A percentile compares a stretch with the other conserved stretches of the same genome.
Conservation (phyloP, 768 basidiomycete genomes). For the Lactifluus hygrophoroides region DNA sequence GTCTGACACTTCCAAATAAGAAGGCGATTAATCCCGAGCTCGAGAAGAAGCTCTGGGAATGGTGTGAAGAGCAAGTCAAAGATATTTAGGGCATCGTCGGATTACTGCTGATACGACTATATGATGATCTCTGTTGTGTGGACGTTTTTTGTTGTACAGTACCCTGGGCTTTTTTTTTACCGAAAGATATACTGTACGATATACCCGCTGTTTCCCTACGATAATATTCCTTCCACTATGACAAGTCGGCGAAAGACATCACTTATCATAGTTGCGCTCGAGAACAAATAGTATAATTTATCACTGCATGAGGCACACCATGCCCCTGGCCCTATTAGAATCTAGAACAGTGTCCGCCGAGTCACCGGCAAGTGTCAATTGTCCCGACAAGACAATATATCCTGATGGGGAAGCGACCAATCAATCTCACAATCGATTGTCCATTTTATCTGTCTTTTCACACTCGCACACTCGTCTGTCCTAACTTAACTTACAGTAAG, state of each 20-base stretch:
- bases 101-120: not conserved
- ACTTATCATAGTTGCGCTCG: not conserved
- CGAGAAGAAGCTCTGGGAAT: not conserved
- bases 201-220: not conserved
- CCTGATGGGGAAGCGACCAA: too few relatives aligned
- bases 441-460: too few relatives aligned
- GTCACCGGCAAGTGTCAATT: too few relatives aligned
- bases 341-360: too few relatives aligned
- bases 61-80: conserved; percentile 1
- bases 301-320: not conserved
- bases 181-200: not conserved
- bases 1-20: not conserved
- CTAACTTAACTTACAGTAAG: too few relatives aligned
- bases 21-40: not conserved
- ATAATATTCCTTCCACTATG: not conserved
- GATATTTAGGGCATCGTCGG: not conserved
- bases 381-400: too few relatives aligned
- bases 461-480: too few relatives aligned
- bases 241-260: not conserved
- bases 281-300: too few relatives aligned
- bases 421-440: too few relatives aligned
- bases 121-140: not conserved
- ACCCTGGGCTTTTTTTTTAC: not conserved
- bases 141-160: not conserved
- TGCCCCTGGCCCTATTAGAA: too few relatives aligned